Percentiles rank a stretch among this genome's conserved stretches.
Conservation (phyloP, 1,139 yeast genomes). For the Debaryomyces sp. region DNA sequence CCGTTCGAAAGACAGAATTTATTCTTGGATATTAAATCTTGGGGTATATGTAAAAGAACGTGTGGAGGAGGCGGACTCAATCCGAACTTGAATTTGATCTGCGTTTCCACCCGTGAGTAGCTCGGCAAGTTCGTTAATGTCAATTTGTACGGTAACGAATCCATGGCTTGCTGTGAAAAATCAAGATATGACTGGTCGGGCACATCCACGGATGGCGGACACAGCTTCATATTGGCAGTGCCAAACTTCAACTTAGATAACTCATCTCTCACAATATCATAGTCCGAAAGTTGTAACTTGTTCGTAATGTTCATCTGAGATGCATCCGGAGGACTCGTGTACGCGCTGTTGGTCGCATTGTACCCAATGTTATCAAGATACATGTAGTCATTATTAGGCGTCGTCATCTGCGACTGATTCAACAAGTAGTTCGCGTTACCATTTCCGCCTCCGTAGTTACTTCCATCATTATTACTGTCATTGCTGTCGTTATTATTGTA, state of each 20-base stretch:
- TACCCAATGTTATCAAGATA: conserved; percentile 20
- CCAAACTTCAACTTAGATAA: conserved; percentile 63
- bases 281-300: conserved; percentile 29
- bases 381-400: conserved; percentile 24
- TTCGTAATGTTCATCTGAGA: conserved; percentile 5
- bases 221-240: conserved; percentile 40
- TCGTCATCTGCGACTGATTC: conserved; percentile 7
- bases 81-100: conserved; percentile 72
- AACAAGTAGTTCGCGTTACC: not conserved
- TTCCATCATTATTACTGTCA: not conserved
- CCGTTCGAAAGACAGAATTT: conserved; percentile 67
- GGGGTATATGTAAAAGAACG: conserved; percentile 73
- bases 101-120: conserved; percentile 92
- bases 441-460: conserved; percentile 1
- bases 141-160: conserved; percentile 59
- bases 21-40: conserved; percentile 85
- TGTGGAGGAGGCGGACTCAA: conserved; percentile 77
- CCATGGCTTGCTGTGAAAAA: conserved; percentile 38
- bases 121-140: conserved; percentile 66
- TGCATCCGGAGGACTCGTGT: conserved; percentile 1
- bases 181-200: conserved; percentile 40
- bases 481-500: conserved; percentile 10
- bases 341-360: conserved; percentile 3
- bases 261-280: conserved; percentile 54
- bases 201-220: conserved; percentile 35